Evolutionary conservation across 768 basidiomycete species (phyloP).

Genomic region (Agaricus blazei): DNA sequence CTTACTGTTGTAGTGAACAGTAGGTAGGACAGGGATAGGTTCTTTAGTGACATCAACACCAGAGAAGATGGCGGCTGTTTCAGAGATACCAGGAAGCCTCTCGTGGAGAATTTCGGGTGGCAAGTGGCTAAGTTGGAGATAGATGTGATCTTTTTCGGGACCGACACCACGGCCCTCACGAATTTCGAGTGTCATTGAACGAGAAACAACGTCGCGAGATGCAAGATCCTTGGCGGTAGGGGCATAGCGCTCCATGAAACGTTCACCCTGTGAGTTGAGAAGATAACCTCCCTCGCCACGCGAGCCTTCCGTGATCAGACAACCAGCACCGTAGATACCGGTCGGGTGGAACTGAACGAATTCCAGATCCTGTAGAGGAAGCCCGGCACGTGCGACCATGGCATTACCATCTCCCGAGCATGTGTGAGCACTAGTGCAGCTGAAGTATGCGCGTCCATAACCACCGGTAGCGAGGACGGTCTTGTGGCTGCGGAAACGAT

Average conservation of each 20-base stretch:
- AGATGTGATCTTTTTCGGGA: constrained; percentile 96
- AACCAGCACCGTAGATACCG: constrained; percentile 98
- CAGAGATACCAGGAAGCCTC: constrained; percentile 97
- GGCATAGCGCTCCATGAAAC: constrained; percentile 99
- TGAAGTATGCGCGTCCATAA: constrained; percentile 97
- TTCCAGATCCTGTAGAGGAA: constrained; percentile 95
- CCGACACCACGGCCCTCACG: constrained; percentile 99
- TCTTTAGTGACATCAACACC: constrained; percentile 99
- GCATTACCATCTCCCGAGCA: constrained; percentile 99
- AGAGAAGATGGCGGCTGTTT: constrained; percentile 97
- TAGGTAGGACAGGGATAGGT: constrained; percentile 97
- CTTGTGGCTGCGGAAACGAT: constrained; percentile 97
- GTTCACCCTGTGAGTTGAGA: constrained; percentile 96
- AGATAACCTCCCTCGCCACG: constrained; percentile 99
- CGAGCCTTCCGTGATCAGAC: constrained; percentile 98
- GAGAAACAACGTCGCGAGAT: constrained; percentile 98
- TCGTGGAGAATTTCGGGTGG: constrained; percentile 95
- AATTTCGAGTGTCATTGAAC: constrained; percentile 98
- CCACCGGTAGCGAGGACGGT: constrained; percentile 98
- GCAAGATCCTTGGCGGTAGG: constrained; percentile 99
- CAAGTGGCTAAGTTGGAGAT: constrained; percentile 94
- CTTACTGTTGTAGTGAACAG: constrained; percentile 98
- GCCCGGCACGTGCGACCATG: constrained; percentile 94
- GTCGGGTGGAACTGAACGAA: constrained; percentile 99
- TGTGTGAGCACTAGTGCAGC: constrained; percentile 97